Evolutionary conservation across 768 basidiomycete genomes (phyloP).

Genomic region (Lactifluus pinguis): DNA sequence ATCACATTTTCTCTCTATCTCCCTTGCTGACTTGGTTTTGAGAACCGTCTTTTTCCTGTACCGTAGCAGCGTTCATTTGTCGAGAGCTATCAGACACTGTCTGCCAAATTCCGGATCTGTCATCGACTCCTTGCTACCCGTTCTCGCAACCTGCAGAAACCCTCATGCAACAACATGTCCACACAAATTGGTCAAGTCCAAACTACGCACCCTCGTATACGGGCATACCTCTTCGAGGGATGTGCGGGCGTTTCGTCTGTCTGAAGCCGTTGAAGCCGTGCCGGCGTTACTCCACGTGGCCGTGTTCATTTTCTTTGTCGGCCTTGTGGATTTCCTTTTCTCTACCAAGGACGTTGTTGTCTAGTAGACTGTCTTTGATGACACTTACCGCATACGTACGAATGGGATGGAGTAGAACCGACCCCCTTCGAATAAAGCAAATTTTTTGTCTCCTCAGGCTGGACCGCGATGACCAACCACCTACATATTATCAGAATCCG

Average conservation of each 20-base stretch:
- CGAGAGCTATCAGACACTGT: constrained; percentile 9
- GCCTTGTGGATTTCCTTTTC: constrained; percentile 10
- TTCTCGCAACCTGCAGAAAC: not conserved
- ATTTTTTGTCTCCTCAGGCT: not conserved
- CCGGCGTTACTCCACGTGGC: constrained; percentile 2
- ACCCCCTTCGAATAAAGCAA: not conserved
- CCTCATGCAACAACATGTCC: constrained; percentile 8
- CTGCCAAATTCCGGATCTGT: not conserved
- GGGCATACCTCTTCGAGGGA: constrained; percentile 8
- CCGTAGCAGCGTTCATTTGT: constrained; percentile 14
- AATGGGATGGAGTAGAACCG: not conserved
- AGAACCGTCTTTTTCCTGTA: constrained; percentile 15
- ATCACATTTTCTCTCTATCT: too few species aligned
- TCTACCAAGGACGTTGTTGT: not conserved
- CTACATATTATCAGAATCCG: too few species aligned
- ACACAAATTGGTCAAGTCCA: not conserved
- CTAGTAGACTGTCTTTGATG: not conserved
- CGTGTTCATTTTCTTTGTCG: constrained; percentile 4
- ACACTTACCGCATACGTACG: not conserved
- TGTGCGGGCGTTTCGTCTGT: not conserved
- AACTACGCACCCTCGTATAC: not conserved
- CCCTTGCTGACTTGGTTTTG: not conserved
- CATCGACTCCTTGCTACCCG: not conserved
- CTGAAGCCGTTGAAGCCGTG: not conserved
- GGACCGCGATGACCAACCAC: too few species aligned